Evolutionary conservation across 495 filamentous ascomycete species (phyloP), one percentile per base, ranked within the genome.

Genomic region (Xylaria sp.): DNA sequence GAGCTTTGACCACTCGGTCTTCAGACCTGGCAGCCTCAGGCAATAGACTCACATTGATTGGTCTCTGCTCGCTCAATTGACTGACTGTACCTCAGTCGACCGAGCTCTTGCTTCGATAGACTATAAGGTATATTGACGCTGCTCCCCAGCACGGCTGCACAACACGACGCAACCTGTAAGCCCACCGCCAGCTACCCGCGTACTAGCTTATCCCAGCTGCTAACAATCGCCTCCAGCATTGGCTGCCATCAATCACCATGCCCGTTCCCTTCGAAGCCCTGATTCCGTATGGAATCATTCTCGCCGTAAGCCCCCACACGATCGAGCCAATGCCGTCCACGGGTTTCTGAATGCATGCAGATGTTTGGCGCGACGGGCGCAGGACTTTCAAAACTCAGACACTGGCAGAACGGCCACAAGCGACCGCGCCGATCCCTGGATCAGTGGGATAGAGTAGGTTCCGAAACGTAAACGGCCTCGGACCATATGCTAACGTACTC

Each of bases 231-330:
- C 35, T 41, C 46, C 35, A 75, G 61, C 48, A 64, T 63, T 21
- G 41, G 58, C 29, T 21, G 17, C 29, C 63, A 72, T 70, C 70
- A 67, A 67, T 73, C 87, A 87, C 77, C 61, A 98, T 98, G 96
- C 93, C 92, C 80, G 90, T 99, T 73, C 96, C 96, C 64, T 98
- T 98, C 85, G 96, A 99, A 87, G 90, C 94, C 70, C 84, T 99
- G 76, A 82, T 99, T 80, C 96, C 96, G 59, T 98, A 97, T 85
- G 96, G 88, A 75, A 95, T 98, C 87, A 93, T 97, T 83, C 80
- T 94, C 63, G 86, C 82, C 79, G 95, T 98, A 86, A 81, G 93
- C 85, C 69, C 71, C 66, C 67, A 71, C 65, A 21, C 74, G 53
- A 67, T 29, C 73, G 64, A 69, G 70, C 8, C 65, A 55, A 17